phyloP scores from a whole-genome alignment of 2,329 filamentous ascomycete species.

The Penicillium digitatum region DNA sequence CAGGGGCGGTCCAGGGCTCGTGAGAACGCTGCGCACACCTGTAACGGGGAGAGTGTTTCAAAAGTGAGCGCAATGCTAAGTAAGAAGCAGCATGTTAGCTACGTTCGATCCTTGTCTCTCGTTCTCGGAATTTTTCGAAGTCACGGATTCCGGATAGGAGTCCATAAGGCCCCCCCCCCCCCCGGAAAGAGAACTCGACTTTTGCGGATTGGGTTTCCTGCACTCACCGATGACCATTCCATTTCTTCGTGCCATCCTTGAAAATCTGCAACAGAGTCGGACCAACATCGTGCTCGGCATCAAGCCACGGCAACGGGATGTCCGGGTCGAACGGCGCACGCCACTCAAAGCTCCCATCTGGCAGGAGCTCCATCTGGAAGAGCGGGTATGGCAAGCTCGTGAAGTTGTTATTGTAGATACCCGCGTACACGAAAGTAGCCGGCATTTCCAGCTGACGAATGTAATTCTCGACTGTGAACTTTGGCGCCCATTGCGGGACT shows the following conservation, averaged over 20 bases:
- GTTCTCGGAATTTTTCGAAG: not conserved
- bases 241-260: slow-evolving; percentile 84
- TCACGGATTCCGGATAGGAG: not conserved
- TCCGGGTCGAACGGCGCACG: slow-evolving; percentile 89
- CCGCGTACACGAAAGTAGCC: slow-evolving; percentile 90
- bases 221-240: slow-evolving; percentile 67
- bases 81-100: slow-evolving; percentile 10
- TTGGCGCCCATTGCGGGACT: slow-evolving; percentile 84
- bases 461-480: slow-evolving; percentile 90
- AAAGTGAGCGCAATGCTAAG: slow-evolving; percentile 80
- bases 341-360: slow-evolving; percentile 85
- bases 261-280: slow-evolving; percentile 89
- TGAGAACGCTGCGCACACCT: slow-evolving; percentile 77
- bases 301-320: slow-evolving; percentile 86
- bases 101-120: not conserved
- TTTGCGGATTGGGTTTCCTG: not conserved
- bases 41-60: slow-evolving; percentile 76
- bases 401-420: slow-evolving; percentile 99
- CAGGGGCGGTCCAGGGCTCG: slow-evolving; percentile 74
- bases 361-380: slow-evolving; percentile 87
- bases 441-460: slow-evolving; percentile 76
- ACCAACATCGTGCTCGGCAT: slow-evolving; percentile 93
- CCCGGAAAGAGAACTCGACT: not conserved
- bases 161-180: not conserved
- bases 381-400: slow-evolving; percentile 87